A percentile compares a stretch with the other conserved stretches of the same genome.
phyloP scores from a whole-genome alignment of 805 yeast genomes.

The Saccharomyces eubayanus region DNA sequence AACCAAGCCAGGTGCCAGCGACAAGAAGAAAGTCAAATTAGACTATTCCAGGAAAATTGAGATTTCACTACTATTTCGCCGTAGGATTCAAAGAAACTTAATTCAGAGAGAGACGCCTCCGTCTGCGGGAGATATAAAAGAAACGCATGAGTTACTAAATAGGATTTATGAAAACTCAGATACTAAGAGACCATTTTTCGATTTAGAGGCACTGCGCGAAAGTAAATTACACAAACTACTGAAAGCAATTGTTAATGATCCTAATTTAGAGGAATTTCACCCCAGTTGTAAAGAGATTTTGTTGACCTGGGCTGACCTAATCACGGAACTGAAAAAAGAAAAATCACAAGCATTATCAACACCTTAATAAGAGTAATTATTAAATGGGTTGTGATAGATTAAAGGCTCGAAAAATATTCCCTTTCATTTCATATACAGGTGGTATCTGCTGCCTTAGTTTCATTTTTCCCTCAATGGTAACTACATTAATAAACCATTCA shows the following conservation, averaged over 20 bases:
- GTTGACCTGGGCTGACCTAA: conserved; percentile 18
- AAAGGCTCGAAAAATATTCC: background rate
- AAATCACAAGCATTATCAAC: conserved; percentile 9
- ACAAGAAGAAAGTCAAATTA: conserved; percentile 12
- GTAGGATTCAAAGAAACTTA: conserved; percentile 27
- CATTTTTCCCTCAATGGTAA: background rate
- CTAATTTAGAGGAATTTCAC: conserved; percentile 25
- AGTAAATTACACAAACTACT: conserved; percentile 28
- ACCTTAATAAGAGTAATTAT: background rate
- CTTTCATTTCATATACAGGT: background rate
- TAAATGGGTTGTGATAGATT: background rate
- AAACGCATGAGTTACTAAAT: conserved; percentile 21
- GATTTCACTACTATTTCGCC: conserved; percentile 23
- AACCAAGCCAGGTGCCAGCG: background rate
- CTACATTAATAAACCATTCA: background rate
- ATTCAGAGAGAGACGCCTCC: conserved; percentile 28
- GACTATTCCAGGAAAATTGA: conserved; percentile 23
- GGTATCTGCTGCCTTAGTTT: background rate
- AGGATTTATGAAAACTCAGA: conserved; percentile 21
- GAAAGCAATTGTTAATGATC: conserved; percentile 23
- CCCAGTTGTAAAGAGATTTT: conserved; percentile 21
- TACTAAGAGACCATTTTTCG: conserved; percentile 26
- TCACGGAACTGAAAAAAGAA: conserved; percentile 20
- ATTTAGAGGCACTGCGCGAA: conserved; percentile 22
- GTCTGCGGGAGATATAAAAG: conserved; percentile 16